These are phyloP conservation scores for Mycena maculata DNA, from an alignment of 768 basidiomycete species.

Conservation along the genomic window DNA sequence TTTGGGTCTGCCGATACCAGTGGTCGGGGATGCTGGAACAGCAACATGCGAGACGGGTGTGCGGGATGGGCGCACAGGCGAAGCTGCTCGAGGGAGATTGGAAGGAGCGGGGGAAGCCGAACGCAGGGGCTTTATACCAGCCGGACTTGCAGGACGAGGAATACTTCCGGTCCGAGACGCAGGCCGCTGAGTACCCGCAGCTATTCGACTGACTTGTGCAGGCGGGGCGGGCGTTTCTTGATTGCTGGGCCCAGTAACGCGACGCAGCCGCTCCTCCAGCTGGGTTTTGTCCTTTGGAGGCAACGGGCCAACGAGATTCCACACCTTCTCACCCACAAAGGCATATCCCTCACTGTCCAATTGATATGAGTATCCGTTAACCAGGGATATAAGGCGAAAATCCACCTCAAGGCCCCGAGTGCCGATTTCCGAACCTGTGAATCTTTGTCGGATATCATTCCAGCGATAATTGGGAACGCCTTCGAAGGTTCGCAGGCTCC, in stretches of 20 bases:
- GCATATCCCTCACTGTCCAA: slow-evolving; percentile 79
- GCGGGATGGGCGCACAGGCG: slow-evolving; percentile 53
- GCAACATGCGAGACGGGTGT: slow-evolving; percentile 40
- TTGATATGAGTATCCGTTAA: slow-evolving; percentile 22
- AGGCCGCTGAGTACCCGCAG: slow-evolving; percentile 58
- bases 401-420: slow-evolving; percentile 81
- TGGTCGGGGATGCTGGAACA: slow-evolving; percentile 55
- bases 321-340: slow-evolving; percentile 87
- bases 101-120: slow-evolving; percentile 56
- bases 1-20: slow-evolving; percentile 65
- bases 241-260: slow-evolving; percentile 76
- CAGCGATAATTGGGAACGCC: slow-evolving; percentile 80
- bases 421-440: slow-evolving; percentile 90
- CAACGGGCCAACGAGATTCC: slow-evolving; percentile 79
- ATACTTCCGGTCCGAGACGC: slow-evolving; percentile 56
- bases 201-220: slow-evolving; percentile 65
- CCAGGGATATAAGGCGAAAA: slow-evolving; percentile 26
- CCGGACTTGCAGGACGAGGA: slow-evolving; percentile 62
- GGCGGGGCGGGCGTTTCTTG: slow-evolving; percentile 56
- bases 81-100: slow-evolving; percentile 52
- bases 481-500: slow-evolving; percentile 84
- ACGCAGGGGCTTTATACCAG: slow-evolving; percentile 38
- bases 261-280: slow-evolving; percentile 88
- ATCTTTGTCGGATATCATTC: slow-evolving; percentile 91
- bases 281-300: slow-evolving; percentile 92